A percentile compares a stretch with the other conserved stretches of the same genome.
phyloP scores from a whole-genome alignment of 148 eudicot species.

The Cornus florida region DNA sequence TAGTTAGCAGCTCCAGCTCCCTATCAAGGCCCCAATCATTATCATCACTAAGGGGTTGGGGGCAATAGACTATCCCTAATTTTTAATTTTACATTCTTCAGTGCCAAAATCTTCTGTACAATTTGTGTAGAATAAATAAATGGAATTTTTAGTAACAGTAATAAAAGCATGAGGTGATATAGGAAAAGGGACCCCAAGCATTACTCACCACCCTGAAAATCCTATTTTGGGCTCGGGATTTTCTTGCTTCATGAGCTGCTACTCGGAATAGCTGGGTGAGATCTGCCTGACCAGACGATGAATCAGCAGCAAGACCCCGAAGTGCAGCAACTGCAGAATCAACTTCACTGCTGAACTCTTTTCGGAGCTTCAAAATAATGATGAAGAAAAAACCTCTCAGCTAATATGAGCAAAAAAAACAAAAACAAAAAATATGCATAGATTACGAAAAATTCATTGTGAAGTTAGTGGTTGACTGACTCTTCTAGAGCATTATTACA shows the following conservation, averaged over 20 bases:
- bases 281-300: slow-evolving; percentile 70
- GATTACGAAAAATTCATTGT: background rate
- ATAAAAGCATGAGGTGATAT: slow-evolving; percentile 7
- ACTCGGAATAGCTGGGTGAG: slow-evolving; percentile 74
- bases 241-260: slow-evolving; percentile 90
- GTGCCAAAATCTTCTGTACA: background rate
- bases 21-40: too few species aligned
- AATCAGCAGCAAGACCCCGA: slow-evolving; percentile 43
- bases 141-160: background rate
- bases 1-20: too few species aligned
- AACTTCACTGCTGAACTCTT: slow-evolving; percentile 68
- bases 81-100: background rate
- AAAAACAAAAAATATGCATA: background rate
- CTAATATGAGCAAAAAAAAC: background rate
- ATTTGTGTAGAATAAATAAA: background rate
- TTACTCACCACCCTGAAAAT: slow-evolving; percentile 78
- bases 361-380: slow-evolving; percentile 51
- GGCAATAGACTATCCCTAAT: background rate
- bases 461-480: background rate
- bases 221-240: slow-evolving; percentile 75
- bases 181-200: background rate
- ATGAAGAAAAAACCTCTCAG: background rate
- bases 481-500: too few species aligned
- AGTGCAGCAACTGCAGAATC: slow-evolving; percentile 62
- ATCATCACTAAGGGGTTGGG: too few species aligned